Evolutionary conservation across 116 monocot genomes (phyloP).

Genomic region (Cymodocea nodosa): DNA sequence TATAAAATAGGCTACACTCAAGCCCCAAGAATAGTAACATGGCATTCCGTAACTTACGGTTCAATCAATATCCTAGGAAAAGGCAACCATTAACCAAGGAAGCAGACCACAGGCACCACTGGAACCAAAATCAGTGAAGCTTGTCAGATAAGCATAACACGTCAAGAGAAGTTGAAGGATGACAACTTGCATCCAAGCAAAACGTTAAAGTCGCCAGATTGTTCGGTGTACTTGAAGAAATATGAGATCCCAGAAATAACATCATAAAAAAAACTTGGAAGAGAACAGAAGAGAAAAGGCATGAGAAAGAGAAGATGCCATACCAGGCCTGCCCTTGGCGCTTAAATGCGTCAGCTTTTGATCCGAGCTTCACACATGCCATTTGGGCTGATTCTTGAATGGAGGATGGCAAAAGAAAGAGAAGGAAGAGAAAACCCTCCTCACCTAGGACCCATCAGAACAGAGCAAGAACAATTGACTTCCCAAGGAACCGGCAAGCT

Average conservation of each 20-base stretch:
- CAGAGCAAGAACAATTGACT: too few relatives aligned
- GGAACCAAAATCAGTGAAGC: too few relatives aligned
- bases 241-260: background rate
- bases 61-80: too few relatives aligned
- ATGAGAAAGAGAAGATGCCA: constrained; percentile 8
- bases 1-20: too few relatives aligned
- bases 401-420: background rate
- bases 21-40: too few relatives aligned
- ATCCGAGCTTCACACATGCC: constrained; percentile 50
- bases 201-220: background rate
- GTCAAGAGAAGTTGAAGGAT: too few relatives aligned
- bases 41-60: too few relatives aligned
- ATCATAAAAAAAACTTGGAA: background rate
- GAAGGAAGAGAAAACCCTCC: background rate
- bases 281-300: background rate
- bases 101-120: too few relatives aligned
- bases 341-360: constrained; percentile 39
- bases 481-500: too few relatives aligned
- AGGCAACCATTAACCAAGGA: too few relatives aligned
- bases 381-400: constrained; percentile 7
- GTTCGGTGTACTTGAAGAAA: background rate
- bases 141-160: too few relatives aligned
- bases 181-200: too few relatives aligned
- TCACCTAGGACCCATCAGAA: background rate
- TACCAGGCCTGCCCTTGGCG: constrained; percentile 56